Percentiles rank a stretch among this genome's conserved stretches.
Evolutionary conservation across 1,139 yeast species (phyloP).

Genomic region (Zygoascus hellenicus): DNA sequence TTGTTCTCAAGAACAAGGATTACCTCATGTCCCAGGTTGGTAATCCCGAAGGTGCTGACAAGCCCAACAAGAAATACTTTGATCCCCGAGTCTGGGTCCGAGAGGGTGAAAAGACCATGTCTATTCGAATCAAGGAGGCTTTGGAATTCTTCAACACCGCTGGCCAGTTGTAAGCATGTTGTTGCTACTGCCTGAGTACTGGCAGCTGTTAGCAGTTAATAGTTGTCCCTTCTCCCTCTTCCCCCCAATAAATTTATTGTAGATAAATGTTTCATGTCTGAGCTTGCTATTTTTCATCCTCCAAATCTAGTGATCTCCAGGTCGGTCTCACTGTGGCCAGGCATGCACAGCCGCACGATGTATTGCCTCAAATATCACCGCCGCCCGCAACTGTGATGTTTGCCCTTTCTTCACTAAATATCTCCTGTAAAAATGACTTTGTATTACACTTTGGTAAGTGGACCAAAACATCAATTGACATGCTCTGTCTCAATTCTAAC

Average conservation of each 20-base stretch:
- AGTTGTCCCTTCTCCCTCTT: background rate
- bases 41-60: slow-evolving; percentile 98
- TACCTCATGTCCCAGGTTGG: slow-evolving; percentile 86
- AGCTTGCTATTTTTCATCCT: background rate
- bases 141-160: slow-evolving; percentile 67
- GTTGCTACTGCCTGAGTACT: background rate
- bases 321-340: background rate
- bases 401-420: background rate
- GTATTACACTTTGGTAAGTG: slow-evolving; percentile 56
- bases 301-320: no score
- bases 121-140: slow-evolving; percentile 76
- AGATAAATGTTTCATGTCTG: background rate
- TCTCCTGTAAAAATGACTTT: slow-evolving; percentile 51
- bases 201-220: background rate
- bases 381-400: background rate
- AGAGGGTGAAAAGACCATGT: slow-evolving; percentile 99
- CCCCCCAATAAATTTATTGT: background rate
- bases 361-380: background rate
- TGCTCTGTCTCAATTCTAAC: background rate
- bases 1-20: slow-evolving; percentile 92
- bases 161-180: slow-evolving; percentile 22
- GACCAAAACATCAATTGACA: background rate
- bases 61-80: slow-evolving; percentile 94
- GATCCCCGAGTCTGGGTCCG: slow-evolving; percentile 99
- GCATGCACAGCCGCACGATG: slow-evolving; percentile 1